Base-by-base conservation (phyloP, 2,329 filamentous ascomycete genomes). In the Aureobasidium vineae region DNA sequence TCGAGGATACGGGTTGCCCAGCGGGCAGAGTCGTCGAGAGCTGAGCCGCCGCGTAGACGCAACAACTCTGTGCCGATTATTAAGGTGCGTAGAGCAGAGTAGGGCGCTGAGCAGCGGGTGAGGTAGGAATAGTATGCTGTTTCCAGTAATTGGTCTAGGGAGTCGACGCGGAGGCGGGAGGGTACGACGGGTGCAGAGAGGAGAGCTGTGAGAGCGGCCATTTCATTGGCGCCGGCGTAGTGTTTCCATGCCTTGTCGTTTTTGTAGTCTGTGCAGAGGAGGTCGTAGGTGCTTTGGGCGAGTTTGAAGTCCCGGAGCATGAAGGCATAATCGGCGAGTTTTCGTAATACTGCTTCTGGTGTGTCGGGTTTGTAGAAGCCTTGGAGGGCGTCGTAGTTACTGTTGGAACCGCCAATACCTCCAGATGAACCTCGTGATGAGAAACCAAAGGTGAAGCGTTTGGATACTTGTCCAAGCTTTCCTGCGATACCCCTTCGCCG, bases 201-300 rank as follows among this genome's bases (percentile, higher is more conserved):
- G 40, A 99, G 84, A 47, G 91, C 86, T 72, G 91, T 91, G 15
- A 97, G 80, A 5, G 91, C 93, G 36, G 90, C 89, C 94, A 99
- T 98, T 80, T 99, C 95, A 76, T 96, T 94, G 1, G 91, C 90
- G 3, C 91, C 94, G 0, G 95, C 95, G 75, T 97, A 92, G 74
- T 98, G 91, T 72, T 87, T 91, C 95, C 95, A 99, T 1, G 95
- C 96, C 77, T 98, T 98, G 75, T 97, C 93, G 75, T 95, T 95
- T 74, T 87, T 88, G 76, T 94, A 99, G 76, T 99, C 96, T 8
- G 88, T 86, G 63, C 92, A 87, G 10, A 99, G 80, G 5, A 99
- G 84, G 66, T 99, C 94, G 75, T 97, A 99, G 0, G 91, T 97
- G 15, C 90, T 92, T 71, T 95, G 86, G 11, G 95, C 91, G 41